Evolutionary conservation across 1,284 basidiomycete species (phyloP), one percentile per base, ranked within the genome.

Genomic region (Cystobasidium pallidum): DNA sequence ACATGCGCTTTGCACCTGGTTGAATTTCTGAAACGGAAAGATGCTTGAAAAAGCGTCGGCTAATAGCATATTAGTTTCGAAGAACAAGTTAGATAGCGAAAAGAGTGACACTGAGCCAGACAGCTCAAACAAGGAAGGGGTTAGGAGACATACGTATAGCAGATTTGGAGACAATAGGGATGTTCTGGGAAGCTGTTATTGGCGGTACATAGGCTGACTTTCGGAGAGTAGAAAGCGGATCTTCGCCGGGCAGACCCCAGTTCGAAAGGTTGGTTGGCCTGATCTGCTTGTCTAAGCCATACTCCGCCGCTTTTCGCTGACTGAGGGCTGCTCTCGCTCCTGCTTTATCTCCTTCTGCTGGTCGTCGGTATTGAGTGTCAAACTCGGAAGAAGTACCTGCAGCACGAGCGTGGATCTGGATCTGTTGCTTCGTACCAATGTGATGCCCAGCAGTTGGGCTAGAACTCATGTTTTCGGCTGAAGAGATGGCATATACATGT

Each of bases 11-110:
- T 97, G 94, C 17, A 96, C 87, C 0, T 89, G 88, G 79, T 97
- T 97, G 84, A 96, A 95, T 0, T 89, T 86, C 0, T 88, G 88
- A 75, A 95, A 95, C 77, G 89, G 89, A 85, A 94, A 96, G 0
- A 93, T 82, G 0, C 84, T 82, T 8, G 90, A 86, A 80, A 90
- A 94, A 24, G 88, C 84, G 76, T 94, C 91, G 62, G 92, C 93
- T 45, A 45, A 19, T 45, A 41, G 39, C 39, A 41, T 7, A 8
- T 41, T 7, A 8, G 15, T 7, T 94, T 76, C 1, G 70, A 62
- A 55, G 54, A n/a, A n/a, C n/a, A n/a, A n/a, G 66, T 39, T 34
- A 47, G 28, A 61, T 7, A 28, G 41, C 2, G 26, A 3, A 34
- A 6, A 36, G 2, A 7, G 34, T 2, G 15, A 36, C 21, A 19